A percentile compares a stretch with the other conserved stretches of the same genome.
Conservation (phyloP, 352 stramenopile genomes). For the Blastocystis sp. region DNA sequence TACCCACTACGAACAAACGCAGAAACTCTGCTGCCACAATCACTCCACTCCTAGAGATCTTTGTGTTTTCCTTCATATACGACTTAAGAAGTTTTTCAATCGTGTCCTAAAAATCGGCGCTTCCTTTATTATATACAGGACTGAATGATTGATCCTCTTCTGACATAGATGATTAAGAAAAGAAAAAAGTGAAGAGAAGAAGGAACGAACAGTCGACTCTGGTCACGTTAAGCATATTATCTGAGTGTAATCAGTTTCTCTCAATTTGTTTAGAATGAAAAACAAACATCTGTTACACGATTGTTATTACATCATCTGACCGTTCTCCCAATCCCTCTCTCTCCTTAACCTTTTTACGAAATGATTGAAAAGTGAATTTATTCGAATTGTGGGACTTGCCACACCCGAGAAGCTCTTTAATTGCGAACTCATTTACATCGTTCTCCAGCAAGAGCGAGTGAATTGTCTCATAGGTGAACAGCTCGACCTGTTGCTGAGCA, state of each 20-base stretch:
- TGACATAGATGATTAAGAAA: neutral
- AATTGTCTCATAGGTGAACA: neutral
- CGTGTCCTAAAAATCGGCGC: neutral
- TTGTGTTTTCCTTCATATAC: conserved; percentile 23
- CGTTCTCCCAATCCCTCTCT: neutral
- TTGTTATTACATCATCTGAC: neutral
- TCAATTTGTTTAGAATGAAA: too few relatives aligned
- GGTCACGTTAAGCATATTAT: conserved; percentile 55
- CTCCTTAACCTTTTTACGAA: neutral
- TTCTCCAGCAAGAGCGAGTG: neutral
- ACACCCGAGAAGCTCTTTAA: neutral
- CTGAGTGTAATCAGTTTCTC: neutral
- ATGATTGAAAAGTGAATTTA: neutral
- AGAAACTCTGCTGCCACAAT: conserved; percentile 4
- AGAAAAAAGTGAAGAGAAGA: conserved; percentile 49
- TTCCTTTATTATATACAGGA: neutral
- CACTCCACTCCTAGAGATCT: neutral
- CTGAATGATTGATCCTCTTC: conserved; percentile 38
- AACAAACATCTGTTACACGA: neutral
- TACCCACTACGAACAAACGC: conserved; percentile 24
- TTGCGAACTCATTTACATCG: conserved; percentile 8
- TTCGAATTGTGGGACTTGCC: neutral
- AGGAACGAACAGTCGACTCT: conserved; percentile 40
- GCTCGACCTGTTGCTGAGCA: neutral
- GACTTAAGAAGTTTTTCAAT: conserved; percentile 21